Evolutionary conservation across 1,284 basidiomycete species (phyloP).

Genomic region (Pseudozyma pruni): DNA sequence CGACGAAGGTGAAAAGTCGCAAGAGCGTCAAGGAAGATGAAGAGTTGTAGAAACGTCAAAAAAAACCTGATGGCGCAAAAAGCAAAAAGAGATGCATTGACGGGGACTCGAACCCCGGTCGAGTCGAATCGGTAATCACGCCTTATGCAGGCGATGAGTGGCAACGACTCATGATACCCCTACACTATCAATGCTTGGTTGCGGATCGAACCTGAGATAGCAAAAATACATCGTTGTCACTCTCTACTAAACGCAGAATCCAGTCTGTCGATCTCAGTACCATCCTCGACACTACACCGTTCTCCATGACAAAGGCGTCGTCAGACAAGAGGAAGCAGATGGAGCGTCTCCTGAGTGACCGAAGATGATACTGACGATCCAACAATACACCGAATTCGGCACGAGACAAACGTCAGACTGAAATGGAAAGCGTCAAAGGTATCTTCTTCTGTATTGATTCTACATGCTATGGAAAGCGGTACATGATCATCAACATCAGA

Average conservation of each 20-base stretch:
- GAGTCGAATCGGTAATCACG: slow-evolving; percentile 45
- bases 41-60: no score
- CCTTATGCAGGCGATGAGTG: slow-evolving; percentile 32
- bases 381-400: no score
- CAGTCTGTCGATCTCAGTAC: not conserved
- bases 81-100: slow-evolving; percentile 42
- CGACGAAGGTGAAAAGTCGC: no score
- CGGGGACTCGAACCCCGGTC: slow-evolving; percentile 59
- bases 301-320: no score
- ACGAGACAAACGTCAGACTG: no score
- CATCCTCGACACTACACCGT: no score
- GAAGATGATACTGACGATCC: no score
- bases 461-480: not conserved
- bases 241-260: not conserved
- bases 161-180: slow-evolving; percentile 55
- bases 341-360: no score
- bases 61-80: slow-evolving; percentile 7
- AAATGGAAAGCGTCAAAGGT: not conserved
- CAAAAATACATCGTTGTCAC: not conserved
- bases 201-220: not conserved
- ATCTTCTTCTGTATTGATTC: slow-evolving; percentile 22
- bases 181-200: slow-evolving; percentile 51
- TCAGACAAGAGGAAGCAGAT: no score
- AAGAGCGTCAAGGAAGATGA: not conserved
- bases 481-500: slow-evolving; percentile 12